Evolutionary conservation across 108 stramenopile genomes (phyloP).

Genomic region (Stephanodiscus minutulus): DNA sequence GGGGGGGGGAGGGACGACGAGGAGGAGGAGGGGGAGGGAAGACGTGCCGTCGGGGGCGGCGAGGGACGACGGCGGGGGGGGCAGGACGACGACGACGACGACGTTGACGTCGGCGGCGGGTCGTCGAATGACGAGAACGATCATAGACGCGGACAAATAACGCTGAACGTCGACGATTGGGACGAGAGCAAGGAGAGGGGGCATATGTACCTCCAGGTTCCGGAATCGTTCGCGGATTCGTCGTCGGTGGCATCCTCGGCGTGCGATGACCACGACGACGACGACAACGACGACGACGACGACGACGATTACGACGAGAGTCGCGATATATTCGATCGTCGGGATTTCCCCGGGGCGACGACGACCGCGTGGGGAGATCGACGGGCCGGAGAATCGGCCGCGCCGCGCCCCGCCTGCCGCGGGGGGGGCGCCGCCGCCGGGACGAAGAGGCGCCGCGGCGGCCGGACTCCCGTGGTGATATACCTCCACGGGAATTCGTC

Average conservation of each 20-base stretch:
- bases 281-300: background rate
- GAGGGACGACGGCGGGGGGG: background rate
- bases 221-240: slow-evolving; percentile 16
- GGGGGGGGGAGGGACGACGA: too few relatives aligned
- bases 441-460: slow-evolving; percentile 1
- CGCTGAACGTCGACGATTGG: slow-evolving; percentile 31
- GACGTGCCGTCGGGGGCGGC: background rate
- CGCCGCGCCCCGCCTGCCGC: background rate
- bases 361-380: background rate
- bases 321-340: background rate
- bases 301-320: background rate
- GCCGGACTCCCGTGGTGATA: slow-evolving; percentile 73
- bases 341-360: background rate
- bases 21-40: slow-evolving; percentile 1
- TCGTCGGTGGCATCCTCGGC: slow-evolving; percentile 7
- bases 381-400: background rate
- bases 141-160: slow-evolving; percentile 10
- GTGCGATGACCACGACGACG: background rate
- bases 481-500: slow-evolving; percentile 96
- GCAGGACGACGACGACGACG: background rate
- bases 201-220: slow-evolving; percentile 37
- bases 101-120: background rate
- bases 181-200: slow-evolving; percentile 35
- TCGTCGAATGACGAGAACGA: background rate
- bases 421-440: background rate